A percentile compares a stretch with the other conserved stretches of the same genome.
Conservation (phyloP, 2,329 filamentous ascomycete species). For the Xylaria digitata region DNA sequence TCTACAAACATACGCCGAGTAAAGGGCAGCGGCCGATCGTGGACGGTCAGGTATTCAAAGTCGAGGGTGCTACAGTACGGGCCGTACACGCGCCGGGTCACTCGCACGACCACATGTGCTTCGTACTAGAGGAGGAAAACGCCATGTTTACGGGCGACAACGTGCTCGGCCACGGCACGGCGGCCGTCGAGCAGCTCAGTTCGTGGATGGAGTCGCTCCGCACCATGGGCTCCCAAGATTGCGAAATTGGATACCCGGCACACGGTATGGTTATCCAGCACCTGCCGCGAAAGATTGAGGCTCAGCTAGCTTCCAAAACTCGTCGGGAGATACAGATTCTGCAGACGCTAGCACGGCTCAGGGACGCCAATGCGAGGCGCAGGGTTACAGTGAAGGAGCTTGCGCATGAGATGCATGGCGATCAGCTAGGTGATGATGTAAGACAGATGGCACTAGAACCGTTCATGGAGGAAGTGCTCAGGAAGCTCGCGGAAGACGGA, state of each 20-base stretch:
- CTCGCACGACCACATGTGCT: conserved; percentile 81
- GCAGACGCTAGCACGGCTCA: conserved; percentile 60
- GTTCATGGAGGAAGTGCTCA: conserved; percentile 56
- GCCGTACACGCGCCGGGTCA: conserved; percentile 68
- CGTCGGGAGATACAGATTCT: conserved; percentile 82
- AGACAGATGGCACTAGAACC: conserved; percentile 55
- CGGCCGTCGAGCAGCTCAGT: conserved; percentile 80
- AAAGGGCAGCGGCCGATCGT: conserved; percentile 63
- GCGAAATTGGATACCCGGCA: conserved; percentile 80
- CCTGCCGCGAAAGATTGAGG: conserved; percentile 75
- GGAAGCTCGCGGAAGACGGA: conserved; percentile 57
- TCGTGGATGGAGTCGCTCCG: conserved; percentile 14
- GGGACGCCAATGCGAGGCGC: conserved; percentile 27
- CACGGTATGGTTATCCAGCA: conserved; percentile 83
- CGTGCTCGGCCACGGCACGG: conserved; percentile 84
- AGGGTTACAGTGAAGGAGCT: conserved; percentile 56
- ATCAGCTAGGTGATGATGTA: conserved; percentile 50
- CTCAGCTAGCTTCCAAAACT: conserved; percentile 83
- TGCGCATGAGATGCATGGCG: conserved; percentile 57
- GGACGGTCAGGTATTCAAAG: conserved; percentile 62
- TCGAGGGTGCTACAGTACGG: conserved; percentile 54
- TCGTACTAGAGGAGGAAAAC: conserved; percentile 79
- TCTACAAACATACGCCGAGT: conserved; percentile 73
- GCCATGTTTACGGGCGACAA: conserved; percentile 90
- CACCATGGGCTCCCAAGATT: conserved; percentile 71